A percentile compares a stretch with the other conserved stretches of the same genome.
Conservation (phyloP, 148 eudicot species). For the Vaccinium darrowii region DNA sequence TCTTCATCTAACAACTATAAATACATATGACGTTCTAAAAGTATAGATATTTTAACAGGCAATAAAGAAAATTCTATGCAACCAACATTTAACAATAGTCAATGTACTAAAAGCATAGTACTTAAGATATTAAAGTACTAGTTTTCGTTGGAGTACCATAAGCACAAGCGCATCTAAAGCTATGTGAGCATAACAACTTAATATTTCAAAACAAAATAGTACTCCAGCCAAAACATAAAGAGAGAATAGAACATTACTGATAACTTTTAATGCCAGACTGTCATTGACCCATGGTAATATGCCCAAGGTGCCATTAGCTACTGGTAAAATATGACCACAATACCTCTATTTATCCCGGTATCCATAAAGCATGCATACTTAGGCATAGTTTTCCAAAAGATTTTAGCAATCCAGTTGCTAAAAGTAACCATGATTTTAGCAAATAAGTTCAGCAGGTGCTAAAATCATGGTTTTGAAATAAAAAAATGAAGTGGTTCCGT, state of each 20-base stretch:
- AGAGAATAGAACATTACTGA: not conserved
- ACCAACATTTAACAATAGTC: not conserved
- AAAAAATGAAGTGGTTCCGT: no score
- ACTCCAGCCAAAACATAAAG: not conserved
- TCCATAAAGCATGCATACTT: not conserved
- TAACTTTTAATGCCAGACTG: not conserved
- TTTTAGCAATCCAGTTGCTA: no score
- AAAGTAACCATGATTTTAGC: no score
- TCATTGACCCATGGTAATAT: not conserved
- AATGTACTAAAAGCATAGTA: not conserved
- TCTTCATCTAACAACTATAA: not conserved
- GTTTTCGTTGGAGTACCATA: not conserved
- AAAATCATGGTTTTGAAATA: no score
- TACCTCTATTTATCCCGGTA: not conserved
- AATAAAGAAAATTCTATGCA: not conserved
- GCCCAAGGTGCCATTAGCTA: not conserved
- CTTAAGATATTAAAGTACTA: not conserved
- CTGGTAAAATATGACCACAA: not conserved
- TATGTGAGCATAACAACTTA: not conserved
- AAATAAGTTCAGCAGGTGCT: no score
- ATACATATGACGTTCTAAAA: not conserved
- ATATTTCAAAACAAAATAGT: not conserved
- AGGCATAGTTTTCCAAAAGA: no score
- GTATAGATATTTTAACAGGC: not conserved
- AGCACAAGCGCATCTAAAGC: not conserved